Base-by-base conservation (phyloP, 345 rosid species). In the Carallia pectinifolia region DNA sequence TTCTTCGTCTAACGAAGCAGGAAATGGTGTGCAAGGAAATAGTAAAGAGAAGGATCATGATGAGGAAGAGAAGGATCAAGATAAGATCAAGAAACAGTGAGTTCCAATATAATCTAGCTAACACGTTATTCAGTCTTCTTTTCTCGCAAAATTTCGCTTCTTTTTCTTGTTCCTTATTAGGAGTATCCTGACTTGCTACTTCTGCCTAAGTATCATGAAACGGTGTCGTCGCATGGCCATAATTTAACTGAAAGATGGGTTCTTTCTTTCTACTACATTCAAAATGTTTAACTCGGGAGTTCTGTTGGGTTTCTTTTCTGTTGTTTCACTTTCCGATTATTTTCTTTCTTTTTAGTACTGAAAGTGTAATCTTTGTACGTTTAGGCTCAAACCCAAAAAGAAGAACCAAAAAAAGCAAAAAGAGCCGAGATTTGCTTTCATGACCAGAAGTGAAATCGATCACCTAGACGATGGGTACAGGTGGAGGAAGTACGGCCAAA, bases 401-500 rank as follows among this genome's bases (percentile, higher is more conserved):
- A 92, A 85, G 90, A 87, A 81, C 71, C 97, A 83, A 52, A 95
- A 95, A 71, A 88, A 79, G 84, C 80, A 85, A 81, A 87, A 91
- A 78, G 96, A 90, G 44, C 89, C 95, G 62, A 85, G 90, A 82
- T 85, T 89, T 80, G 99, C 99, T 61, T 96, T 96, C 89, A 86
- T 96, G 84, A 96, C 99, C 0, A 88, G 90, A 89, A 92, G 97
- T 33, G 99, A 96, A 65, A 81, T 96, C 50, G 98, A 96, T 83
- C 92, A 92, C 44, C 82, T 96, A 19, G 99, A 96, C 65, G 99
- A 96, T 50, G 98, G 99, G 19, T 96, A 84, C 71, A 81, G 98
- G 40, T 96, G 99, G 99, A 89, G 99, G 67, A 96, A 96, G 71
- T 96, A 96, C 81, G 99, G 99, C 60, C 99, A 96, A 60, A 96